Base-by-base conservation (phyloP, 179 eudicot species). In the Gypsophila paniculata region DNA sequence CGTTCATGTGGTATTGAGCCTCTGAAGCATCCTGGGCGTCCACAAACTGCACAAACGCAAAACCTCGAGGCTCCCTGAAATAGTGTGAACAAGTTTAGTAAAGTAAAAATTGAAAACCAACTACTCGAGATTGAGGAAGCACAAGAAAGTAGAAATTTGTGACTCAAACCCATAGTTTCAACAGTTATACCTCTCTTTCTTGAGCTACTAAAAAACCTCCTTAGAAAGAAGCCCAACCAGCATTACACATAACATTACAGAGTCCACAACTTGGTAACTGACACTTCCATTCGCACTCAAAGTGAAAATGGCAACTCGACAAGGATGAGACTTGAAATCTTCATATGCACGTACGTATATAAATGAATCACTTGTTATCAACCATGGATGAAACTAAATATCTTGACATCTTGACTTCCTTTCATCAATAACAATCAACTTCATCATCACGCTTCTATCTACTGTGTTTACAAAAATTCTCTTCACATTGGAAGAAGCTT, bases 21-120 rank as follows among this genome's bases (percentile, higher is more conserved):
- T 89, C 91, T 36, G 84, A 82, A 17, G 96, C 90, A 34, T 89
- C 96, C 80, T 80, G 73, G 22, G 86, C 46, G 61, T 89, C 91
- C 67, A 87, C 87, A 77, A 86, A 89, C 82, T 89, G 85, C 80
- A 89, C 95, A 83, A 89, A 89, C 34, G 90, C 95, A 80, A 89
- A 89, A 61, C 95, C 91, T 66, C 95, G 89, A 62, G 95, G 95
- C 69, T 86, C 87, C 85, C 95, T 89, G 81, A 76, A 82, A 22
- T 51, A 53, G 4, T 49, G 11, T 12, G 23, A 36, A 69, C 7
- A 72, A 10, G 68, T 6, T 46, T n/a, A 67, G 70, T 22, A 34
- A 9, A 68, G 61, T 32, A 75, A 51, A 53, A 59, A 32, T 5
- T 12, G 36, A 18, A 42, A 8, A n/a, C 13, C 21, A 21, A 22